Base-by-base conservation (phyloP, 2,329 filamentous ascomycete species). In the Akanthomyces uredinophilus region DNA sequence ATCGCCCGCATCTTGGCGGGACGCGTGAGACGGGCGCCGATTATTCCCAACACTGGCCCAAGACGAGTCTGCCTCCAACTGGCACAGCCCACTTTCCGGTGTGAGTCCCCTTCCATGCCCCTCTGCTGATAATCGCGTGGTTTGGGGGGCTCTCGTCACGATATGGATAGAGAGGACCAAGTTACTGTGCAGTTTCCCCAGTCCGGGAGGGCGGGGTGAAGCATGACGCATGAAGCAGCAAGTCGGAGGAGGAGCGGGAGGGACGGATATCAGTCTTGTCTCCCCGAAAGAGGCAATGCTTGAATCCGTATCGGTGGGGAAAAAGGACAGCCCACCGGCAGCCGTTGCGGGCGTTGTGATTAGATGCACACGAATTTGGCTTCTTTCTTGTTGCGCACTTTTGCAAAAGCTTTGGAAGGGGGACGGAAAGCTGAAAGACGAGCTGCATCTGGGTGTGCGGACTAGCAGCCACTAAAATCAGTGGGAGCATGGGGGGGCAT, bases 381-480 rank as follows among this genome's bases (percentile, higher is more conserved):
- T 35, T 35, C 11, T 35, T 35, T 35, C 11, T 35, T 35, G 27
- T 35, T 2, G 32, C 32, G 32, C 32, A 35, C 32, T 35, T 35
- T 35, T 35, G 32, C 32, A 35, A 35, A 35, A 11, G 7, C 10
- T n/a, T n/a, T n/a, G n/a, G n/a, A 16, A 10, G 37, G 37, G 3
- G 14, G 37, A n/a, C n/a, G 37, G 10, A 24, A 24, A 60, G 57
- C 57, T 60, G 57, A 60, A 52, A 52, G 56, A n/a, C 24, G 46
- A 60, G 57, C 47, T 60, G 57, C 57, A 60, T 51, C 22, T 5
- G 24, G 46, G 22, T 60, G 46, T 53, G 47, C 37, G 22, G 47
- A 24, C 49, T 41, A 43, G 37, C 57, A 52, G 47, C 47, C 57
- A 60, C 57, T 60, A 52, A 46, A 20, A 53, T 18, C 57, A 52